Conservation (phyloP, 768 basidiomycete species). For the Sporobolomyces pararoseus region DNA sequence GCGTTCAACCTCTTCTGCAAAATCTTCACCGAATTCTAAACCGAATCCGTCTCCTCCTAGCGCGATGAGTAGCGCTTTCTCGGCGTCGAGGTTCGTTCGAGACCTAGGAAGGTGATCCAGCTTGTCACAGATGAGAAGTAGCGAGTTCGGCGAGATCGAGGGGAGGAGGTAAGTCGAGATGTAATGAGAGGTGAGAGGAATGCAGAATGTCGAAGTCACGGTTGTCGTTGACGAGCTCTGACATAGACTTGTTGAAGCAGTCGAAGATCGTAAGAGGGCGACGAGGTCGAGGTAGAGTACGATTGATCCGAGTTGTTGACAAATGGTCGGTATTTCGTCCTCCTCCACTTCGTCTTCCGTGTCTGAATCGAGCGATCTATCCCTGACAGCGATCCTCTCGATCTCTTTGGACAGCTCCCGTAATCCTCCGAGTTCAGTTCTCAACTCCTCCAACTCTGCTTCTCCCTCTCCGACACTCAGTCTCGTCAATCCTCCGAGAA, state of each 20-base stretch:
- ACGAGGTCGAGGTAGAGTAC: neutral
- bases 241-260: neutral
- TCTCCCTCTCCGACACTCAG: neutral
- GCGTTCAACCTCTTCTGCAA: neutral
- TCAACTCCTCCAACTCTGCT: neutral
- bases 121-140: neutral
- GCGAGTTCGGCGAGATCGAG: neutral
- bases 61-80: neutral
- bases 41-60: neutral
- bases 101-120: neutral
- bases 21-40: neutral
- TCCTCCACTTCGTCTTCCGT: neutral
- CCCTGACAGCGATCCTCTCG: neutral
- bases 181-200: neutral
- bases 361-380: neutral
- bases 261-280: neutral
- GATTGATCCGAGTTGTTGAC: constrained; percentile 3
- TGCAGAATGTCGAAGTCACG: neutral
- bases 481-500: neutral
- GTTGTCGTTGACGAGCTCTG: neutral
- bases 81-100: neutral
- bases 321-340: neutral
- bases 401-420: neutral
- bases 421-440: too few species aligned
- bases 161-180: neutral